Evolutionary conservation across 495 filamentous ascomycete species (phyloP).

Genomic region (Bryoglossum gracile): DNA sequence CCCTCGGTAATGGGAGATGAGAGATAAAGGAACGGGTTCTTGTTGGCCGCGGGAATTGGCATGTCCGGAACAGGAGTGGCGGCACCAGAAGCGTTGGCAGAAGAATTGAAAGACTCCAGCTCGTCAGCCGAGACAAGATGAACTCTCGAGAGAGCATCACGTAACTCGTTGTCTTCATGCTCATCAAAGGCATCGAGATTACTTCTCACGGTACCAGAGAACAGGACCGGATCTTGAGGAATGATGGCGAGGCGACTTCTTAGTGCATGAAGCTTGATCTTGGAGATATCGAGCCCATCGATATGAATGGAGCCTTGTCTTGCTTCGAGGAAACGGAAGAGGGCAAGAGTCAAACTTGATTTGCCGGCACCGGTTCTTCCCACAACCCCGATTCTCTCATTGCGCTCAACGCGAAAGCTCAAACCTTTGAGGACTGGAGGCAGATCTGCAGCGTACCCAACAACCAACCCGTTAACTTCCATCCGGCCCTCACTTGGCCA

Average conservation of each 20-base stretch:
- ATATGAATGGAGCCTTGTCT: conserved; percentile 62
- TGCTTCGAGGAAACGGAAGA: conserved; percentile 80
- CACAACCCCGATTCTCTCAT: conserved; percentile 74
- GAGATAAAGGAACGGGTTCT: conserved; percentile 37
- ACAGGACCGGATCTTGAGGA: conserved; percentile 79
- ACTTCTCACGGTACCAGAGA: conserved; percentile 74
- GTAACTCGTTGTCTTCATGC: conserved; percentile 62
- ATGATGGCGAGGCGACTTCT: conserved; percentile 75
- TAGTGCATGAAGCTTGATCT: conserved; percentile 64
- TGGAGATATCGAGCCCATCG: conserved; percentile 70
- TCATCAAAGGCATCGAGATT: conserved; percentile 80
- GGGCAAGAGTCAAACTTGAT: conserved; percentile 70
- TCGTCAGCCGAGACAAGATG: conserved; percentile 49
- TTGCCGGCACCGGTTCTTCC: conserved; percentile 86
- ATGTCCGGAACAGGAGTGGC: conserved; percentile 19
- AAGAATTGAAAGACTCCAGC: conserved; percentile 17
- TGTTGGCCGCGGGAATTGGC: conserved; percentile 32
- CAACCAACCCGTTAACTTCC: conserved; percentile 65
- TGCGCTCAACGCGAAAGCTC: conserved; percentile 59
- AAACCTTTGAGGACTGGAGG: conserved; percentile 71
- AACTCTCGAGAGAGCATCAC: conserved; percentile 67
- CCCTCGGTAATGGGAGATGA: conserved; percentile 61
- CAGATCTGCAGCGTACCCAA: conserved; percentile 68
- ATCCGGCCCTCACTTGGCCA: conserved; percentile 76
- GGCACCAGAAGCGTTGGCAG: conserved; percentile 17